Evolutionary conservation across 192 early-diverging fungal genomes (phyloP).

Genomic region (Coemansia aciculifera): DNA sequence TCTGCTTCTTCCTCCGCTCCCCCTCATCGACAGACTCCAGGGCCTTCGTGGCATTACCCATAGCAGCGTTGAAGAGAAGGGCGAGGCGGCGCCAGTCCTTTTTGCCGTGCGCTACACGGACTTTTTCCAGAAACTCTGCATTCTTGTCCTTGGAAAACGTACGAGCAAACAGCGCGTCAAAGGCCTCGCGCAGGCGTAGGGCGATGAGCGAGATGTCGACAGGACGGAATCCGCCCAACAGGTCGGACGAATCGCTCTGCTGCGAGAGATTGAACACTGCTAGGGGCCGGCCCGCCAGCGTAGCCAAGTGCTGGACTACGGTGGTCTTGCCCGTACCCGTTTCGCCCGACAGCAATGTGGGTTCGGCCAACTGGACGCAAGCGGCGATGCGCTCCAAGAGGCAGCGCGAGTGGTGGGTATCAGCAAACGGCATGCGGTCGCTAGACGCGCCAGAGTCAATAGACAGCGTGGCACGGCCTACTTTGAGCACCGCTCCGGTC

Average conservation of each 20-base stretch:
- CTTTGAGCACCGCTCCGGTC: slow-evolving; percentile 22
- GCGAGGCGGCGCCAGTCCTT: slow-evolving; percentile 85
- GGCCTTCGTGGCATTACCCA: slow-evolving; percentile 23
- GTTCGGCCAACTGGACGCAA: slow-evolving; percentile 76
- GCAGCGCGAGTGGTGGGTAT: slow-evolving; percentile 76
- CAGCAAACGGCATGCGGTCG: slow-evolving; percentile 72
- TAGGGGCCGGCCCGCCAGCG: slow-evolving; percentile 69
- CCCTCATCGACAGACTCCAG: slow-evolving; percentile 28
- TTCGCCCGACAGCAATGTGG: slow-evolving; percentile 90
- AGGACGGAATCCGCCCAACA: slow-evolving; percentile 97
- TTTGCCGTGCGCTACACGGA: slow-evolving; percentile 68
- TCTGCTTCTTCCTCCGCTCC: slow-evolving; percentile 24
- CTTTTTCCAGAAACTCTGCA: slow-evolving; percentile 77
- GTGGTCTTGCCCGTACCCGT: slow-evolving; percentile 99
- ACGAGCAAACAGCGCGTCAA: slow-evolving; percentile 79
- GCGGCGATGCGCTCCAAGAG: slow-evolving; percentile 86
- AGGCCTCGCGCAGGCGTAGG: slow-evolving; percentile 77
- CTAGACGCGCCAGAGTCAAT: slow-evolving; percentile 4
- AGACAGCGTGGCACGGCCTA: slow-evolving; percentile 28
- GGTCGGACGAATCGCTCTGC: slow-evolving; percentile 90
- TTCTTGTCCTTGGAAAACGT: slow-evolving; percentile 92
- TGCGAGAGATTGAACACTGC: slow-evolving; percentile 96
- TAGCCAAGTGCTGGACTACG: slow-evolving; percentile 88
- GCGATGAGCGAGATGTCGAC: slow-evolving; percentile 81
- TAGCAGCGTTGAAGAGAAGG: slow-evolving; percentile 70